phyloP scores from a whole-genome alignment of 257 asterid species.

The Solanum sejunctum region DNA sequence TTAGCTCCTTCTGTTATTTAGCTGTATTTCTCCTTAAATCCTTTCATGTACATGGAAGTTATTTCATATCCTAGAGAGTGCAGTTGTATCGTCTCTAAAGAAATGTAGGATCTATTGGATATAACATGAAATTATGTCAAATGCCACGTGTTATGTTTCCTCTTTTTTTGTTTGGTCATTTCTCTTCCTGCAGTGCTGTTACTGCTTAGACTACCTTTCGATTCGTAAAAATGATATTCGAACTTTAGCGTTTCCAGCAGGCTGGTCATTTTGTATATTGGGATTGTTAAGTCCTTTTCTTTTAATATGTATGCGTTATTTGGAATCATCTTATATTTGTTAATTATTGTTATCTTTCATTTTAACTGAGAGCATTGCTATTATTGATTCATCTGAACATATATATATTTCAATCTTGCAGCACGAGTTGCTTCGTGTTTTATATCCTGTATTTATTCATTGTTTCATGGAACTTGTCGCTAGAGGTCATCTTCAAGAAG shows the following conservation, averaged over 20 bases:
- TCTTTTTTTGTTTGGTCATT: not conserved
- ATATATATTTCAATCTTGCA: constrained; percentile 11
- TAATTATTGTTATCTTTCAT: not conserved
- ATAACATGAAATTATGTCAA: not conserved
- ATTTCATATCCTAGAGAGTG: not conserved
- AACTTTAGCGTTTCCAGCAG: not conserved
- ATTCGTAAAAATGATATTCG: not conserved
- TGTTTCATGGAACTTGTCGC: constrained; percentile 97
- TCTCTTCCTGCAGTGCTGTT: not conserved
- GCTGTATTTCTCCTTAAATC: not conserved
- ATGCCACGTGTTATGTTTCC: not conserved
- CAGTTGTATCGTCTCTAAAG: not conserved
- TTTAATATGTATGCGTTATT: not conserved
- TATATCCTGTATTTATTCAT: constrained; percentile 92
- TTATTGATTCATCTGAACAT: not conserved
- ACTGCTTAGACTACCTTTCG: not conserved
- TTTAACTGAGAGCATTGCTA: not conserved
- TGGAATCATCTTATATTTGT: not conserved
- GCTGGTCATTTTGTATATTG: not conserved
- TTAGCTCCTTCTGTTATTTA: not conserved
- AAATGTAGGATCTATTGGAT: not conserved
- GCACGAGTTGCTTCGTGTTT: constrained; percentile 98
- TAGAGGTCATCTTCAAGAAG: constrained; percentile 90
- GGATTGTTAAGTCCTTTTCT: not conserved
- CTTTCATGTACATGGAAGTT: not conserved